A percentile compares a stretch with the other conserved stretches of the same genome.
Conservation (phyloP, 331 rosid genomes). For the Prunus yedoensis region DNA sequence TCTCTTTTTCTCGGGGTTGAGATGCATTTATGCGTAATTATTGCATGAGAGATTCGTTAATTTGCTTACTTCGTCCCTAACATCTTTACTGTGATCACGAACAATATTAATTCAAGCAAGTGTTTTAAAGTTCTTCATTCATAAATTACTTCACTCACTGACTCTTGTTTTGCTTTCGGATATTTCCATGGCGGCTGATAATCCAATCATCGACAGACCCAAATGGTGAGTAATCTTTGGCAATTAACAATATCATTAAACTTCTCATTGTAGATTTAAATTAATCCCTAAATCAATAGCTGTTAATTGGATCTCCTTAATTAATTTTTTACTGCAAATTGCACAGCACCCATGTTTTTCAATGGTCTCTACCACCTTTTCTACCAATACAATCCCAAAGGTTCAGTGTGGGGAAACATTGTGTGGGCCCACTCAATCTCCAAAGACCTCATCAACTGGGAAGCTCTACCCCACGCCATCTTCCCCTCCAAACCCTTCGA, state of each 20-base stretch:
- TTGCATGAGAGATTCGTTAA: too few species aligned
- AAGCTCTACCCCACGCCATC: constrained; percentile 30
- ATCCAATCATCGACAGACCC: not conserved
- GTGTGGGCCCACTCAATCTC: constrained; percentile 55
- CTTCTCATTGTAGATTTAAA: not conserved
- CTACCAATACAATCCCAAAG: constrained; percentile 52
- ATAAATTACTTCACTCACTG: not conserved
- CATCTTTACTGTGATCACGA: too few species aligned
- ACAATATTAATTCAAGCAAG: too few species aligned
- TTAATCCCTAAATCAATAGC: not conserved
- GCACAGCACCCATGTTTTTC: constrained; percentile 43
- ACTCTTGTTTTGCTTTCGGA: not conserved
- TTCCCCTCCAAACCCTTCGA: constrained; percentile 45
- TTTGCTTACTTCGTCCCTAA: too few species aligned
- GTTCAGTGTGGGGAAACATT: constrained; percentile 50
- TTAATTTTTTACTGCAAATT: not conserved
- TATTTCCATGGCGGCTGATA: not conserved
- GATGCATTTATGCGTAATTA: too few species aligned
- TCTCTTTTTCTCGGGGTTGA: too few species aligned
- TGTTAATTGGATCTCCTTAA: not conserved
- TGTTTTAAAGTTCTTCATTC: not conserved
- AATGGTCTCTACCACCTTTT: constrained; percentile 43
- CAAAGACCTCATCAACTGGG: constrained; percentile 41
- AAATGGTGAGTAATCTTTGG: constrained; percentile 19
- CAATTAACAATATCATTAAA: too few species aligned